phyloP scores from a whole-genome alignment of 2,329 filamentous ascomycete species.

The Diaporthe destruens region DNA sequence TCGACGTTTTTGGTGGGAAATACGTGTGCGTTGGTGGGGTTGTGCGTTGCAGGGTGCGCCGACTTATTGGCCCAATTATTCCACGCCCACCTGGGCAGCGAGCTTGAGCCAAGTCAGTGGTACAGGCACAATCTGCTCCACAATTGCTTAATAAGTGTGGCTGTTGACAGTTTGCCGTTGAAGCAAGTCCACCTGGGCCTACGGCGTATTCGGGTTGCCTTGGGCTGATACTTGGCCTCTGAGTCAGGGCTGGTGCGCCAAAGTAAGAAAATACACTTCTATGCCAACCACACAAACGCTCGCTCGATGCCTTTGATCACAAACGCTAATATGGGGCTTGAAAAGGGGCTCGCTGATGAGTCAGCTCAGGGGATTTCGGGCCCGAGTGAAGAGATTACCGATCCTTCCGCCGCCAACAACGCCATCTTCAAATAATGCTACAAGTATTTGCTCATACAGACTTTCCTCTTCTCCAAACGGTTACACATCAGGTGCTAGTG shows the following conservation, averaged over 20 bases:
- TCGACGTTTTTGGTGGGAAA: no score
- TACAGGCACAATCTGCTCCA: not conserved
- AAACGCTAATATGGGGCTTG: not conserved
- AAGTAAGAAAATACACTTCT: not conserved
- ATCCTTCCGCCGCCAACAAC: slow-evolving; percentile 7
- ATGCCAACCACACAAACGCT: not conserved
- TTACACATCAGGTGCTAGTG: not conserved
- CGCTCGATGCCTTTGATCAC: not conserved
- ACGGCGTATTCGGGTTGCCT: no score
- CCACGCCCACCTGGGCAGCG: no score
- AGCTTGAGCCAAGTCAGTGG: not conserved
- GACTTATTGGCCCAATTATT: no score
- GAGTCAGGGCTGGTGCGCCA: not conserved
- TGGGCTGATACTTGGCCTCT: not conserved
- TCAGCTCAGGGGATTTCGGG: slow-evolving; percentile 30
- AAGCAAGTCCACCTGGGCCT: not conserved
- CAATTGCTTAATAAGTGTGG: not conserved
- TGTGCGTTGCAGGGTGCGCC: no score
- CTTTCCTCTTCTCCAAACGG: not conserved
- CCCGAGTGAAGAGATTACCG: slow-evolving; percentile 12
- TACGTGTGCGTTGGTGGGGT: no score
- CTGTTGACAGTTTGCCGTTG: not conserved
- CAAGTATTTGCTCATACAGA: not conserved
- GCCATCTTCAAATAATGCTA: not conserved
- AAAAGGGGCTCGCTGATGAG: slow-evolving; percentile 35